Conservation (phyloP, 148 eudicot species). For the Rhododendron vialii region DNA sequence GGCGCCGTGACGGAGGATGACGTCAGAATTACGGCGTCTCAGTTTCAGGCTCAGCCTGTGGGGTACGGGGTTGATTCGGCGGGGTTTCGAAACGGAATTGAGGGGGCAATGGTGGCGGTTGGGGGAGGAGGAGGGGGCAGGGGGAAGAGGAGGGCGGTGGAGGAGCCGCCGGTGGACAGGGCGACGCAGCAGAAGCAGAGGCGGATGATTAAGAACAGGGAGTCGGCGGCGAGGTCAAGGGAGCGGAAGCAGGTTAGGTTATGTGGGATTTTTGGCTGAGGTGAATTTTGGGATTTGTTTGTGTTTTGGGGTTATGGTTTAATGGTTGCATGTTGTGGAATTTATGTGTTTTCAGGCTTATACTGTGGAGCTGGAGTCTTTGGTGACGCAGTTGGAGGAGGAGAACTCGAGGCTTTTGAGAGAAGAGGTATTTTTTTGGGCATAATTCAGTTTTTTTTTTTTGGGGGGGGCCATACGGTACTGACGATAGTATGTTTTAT, state of each 20-base stretch:
- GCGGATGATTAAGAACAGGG: slow-evolving; percentile 68
- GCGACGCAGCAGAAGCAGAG: slow-evolving; percentile 64
- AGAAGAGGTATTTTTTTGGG: slow-evolving; percentile 19
- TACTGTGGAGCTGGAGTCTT: slow-evolving; percentile 25
- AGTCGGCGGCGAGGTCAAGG: slow-evolving; percentile 65
- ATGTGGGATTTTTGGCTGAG: not conserved
- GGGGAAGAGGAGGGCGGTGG: slow-evolving; percentile 38
- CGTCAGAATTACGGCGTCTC: slow-evolving; percentile 26
- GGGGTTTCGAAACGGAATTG: slow-evolving; percentile 19
- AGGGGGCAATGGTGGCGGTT: slow-evolving; percentile 6
- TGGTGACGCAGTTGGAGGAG: slow-evolving; percentile 27
- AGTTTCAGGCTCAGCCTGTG: slow-evolving; percentile 17
- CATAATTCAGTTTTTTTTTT: not conserved
- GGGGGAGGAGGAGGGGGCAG: slow-evolving; percentile 30
- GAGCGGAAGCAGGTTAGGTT: slow-evolving; percentile 37
- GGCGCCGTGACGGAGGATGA: slow-evolving; percentile 48
- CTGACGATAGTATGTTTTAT: too few relatives aligned
- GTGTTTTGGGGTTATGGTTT: not conserved
- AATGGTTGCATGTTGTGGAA: not conserved
- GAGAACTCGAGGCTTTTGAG: slow-evolving; percentile 20
- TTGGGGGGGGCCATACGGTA: too few relatives aligned
- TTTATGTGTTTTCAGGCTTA: slow-evolving; percentile 15
- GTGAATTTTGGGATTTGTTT: not conserved
- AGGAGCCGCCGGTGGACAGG: slow-evolving; percentile 42
- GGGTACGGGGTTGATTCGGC: slow-evolving; percentile 9